A percentile compares a stretch with the other conserved stretches of the same genome.
Conservation (phyloP, 345 rosid species). For the Mercurialis annua region DNA sequence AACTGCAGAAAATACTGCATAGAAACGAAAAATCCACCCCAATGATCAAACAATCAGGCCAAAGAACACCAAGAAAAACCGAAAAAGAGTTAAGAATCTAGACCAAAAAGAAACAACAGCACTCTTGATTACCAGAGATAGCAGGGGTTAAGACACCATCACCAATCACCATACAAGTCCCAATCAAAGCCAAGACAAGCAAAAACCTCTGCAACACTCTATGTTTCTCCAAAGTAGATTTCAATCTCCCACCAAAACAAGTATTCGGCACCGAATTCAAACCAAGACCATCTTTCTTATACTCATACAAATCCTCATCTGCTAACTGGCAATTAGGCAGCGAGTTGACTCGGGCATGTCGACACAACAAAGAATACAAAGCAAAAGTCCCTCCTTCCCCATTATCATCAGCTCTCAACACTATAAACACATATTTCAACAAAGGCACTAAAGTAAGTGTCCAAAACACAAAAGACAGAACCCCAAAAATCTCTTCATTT, state of each 20-base stretch:
- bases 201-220: slow-evolving; percentile 65
- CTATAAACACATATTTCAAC: slow-evolving; percentile 75
- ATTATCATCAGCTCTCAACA: slow-evolving; percentile 83
- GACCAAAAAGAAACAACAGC: slow-evolving; percentile 8
- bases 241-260: slow-evolving; percentile 50
- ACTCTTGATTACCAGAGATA: slow-evolving; percentile 57
- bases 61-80: slow-evolving; percentile 5
- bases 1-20: slow-evolving; percentile 85
- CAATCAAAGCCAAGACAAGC: slow-evolving; percentile 78
- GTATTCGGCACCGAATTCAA: slow-evolving; percentile 37
- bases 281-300: slow-evolving; percentile 44
- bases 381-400: slow-evolving; percentile 98
- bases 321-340: slow-evolving; percentile 76
- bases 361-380: slow-evolving; percentile 73
- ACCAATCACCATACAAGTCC: slow-evolving; percentile 96
- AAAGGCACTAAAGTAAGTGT: slow-evolving; percentile 84
- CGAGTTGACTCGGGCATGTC: slow-evolving; percentile 84
- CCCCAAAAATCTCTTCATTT: slow-evolving; percentile 89
- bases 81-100: neutral
- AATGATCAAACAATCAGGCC: slow-evolving; percentile 14
- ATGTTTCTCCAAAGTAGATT: slow-evolving; percentile 60
- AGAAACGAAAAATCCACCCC: neutral
- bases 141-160: slow-evolving; percentile 92
- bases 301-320: slow-evolving; percentile 68
- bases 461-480: slow-evolving; percentile 84